These are phyloP conservation scores for Sporothrix pallida DNA, from an alignment of 2,329 filamentous ascomycete species.

Conservation along the genomic window DNA sequence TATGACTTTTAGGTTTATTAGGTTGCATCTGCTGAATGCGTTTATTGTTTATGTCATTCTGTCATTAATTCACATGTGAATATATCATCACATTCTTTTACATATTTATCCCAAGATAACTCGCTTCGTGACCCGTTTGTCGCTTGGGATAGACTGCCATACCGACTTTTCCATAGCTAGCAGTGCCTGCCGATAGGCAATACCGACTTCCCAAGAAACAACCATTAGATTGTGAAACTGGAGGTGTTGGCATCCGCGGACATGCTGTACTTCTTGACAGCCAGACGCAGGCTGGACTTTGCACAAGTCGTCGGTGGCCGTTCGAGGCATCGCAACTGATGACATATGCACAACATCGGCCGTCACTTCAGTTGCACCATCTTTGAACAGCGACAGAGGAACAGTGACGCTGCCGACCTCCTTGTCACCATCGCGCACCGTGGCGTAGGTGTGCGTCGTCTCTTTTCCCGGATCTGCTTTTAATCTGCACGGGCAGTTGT, in stretches of 20 bases:
- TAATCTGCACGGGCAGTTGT: not conserved
- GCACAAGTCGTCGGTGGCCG: not conserved
- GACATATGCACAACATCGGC: not conserved
- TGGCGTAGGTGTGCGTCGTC: not conserved
- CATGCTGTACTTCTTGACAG: not conserved
- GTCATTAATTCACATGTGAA: not conserved
- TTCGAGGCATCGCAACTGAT: not conserved
- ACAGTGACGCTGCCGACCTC: not conserved
- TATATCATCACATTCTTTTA: not conserved
- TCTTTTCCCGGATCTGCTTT: not conserved
- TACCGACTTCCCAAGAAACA: not conserved
- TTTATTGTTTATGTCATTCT: not conserved
- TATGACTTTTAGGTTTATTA: not conserved
- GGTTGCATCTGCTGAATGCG: no score
- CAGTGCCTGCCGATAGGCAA: not conserved
- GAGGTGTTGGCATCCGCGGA: not conserved
- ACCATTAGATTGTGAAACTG: not conserved
- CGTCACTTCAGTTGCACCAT: not conserved
- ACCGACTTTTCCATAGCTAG: not conserved
- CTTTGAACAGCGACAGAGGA: not conserved
- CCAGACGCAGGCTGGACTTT: not conserved
- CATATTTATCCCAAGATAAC: not conserved
- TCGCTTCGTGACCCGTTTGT: not conserved
- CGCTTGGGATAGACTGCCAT: not conserved
- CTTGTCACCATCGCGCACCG: not conserved